These are phyloP conservation scores for Colletotrichum tabaci DNA, from an alignment of 2,329 filamentous ascomycete genomes.

Conservation along the genomic window DNA sequence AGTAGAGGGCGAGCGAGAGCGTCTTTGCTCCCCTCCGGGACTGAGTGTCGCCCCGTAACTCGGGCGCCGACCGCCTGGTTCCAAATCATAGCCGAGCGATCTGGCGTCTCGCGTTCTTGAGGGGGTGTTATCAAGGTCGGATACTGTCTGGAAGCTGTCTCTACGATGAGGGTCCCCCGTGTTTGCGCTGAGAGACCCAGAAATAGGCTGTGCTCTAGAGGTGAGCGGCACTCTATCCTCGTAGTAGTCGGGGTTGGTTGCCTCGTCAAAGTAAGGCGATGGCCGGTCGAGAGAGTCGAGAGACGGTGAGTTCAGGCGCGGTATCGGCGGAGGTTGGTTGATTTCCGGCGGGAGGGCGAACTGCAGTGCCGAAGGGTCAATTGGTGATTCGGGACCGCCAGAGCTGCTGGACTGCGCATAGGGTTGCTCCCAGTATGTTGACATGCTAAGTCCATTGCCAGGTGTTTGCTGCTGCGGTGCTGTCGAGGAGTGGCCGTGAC, in stretches of 20 bases:
- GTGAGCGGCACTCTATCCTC: constrained; percentile 73
- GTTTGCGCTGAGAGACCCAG: constrained; percentile 61
- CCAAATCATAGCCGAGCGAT: constrained; percentile 67
- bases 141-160: constrained; percentile 72
- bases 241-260: constrained; percentile 58
- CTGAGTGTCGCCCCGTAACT: constrained; percentile 71
- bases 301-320: constrained; percentile 40
- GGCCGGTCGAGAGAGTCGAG: constrained; percentile 51
- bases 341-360: constrained; percentile 70
- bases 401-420: constrained; percentile 57
- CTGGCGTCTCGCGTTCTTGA: constrained; percentile 63
- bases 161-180: constrained; percentile 59
- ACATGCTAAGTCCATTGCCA: constrained; percentile 59
- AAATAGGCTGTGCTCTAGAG: constrained; percentile 68
- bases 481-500: constrained; percentile 18
- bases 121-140: constrained; percentile 70
- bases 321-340: constrained; percentile 47
- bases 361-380: constrained; percentile 68
- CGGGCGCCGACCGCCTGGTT: constrained; percentile 72
- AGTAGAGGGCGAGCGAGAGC: constrained; percentile 75
- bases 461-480: constrained; percentile 16
- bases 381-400: constrained; percentile 62
- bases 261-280: constrained; percentile 52
- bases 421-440: constrained; percentile 68
- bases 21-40: constrained; percentile 63